Percentiles rank a stretch among this genome's conserved stretches.
Conservation (phyloP, 2,329 filamentous ascomycete genomes). For the Ascochyta koolunga region DNA sequence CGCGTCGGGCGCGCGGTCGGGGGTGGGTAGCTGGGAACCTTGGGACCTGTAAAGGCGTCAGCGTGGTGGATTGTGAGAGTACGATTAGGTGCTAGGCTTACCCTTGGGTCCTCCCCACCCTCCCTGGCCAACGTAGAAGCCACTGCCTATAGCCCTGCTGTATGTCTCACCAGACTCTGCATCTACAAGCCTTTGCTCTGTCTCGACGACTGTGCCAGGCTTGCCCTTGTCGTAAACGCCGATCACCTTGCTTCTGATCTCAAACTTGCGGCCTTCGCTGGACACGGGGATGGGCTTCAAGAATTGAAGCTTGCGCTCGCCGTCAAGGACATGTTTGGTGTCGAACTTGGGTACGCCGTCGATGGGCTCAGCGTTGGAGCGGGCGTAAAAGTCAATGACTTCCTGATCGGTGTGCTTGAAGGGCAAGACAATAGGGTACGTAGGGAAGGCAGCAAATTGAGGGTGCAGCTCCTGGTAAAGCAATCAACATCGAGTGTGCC, state of each 20-base stretch:
- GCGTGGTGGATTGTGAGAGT: neutral
- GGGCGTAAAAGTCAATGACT: conserved; percentile 82
- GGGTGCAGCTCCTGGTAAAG: conserved; percentile 77
- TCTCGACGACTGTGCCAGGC: conserved; percentile 80
- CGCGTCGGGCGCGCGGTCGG: conserved; percentile 73
- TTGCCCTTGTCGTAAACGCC: conserved; percentile 92
- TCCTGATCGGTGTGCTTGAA: conserved; percentile 81
- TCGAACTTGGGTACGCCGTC: conserved; percentile 80
- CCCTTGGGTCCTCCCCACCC: conserved; percentile 90
- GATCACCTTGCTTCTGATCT: conserved; percentile 76
- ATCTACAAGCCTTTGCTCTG: conserved; percentile 78
- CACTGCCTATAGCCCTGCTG: conserved; percentile 69
- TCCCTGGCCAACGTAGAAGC: conserved; percentile 82
- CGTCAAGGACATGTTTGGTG: conserved; percentile 75
- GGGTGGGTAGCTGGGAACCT: conserved; percentile 77
- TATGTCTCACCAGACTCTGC: conserved; percentile 72
- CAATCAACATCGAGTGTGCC: neutral
- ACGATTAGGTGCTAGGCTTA: conserved; percentile 34
- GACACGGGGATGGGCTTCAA: conserved; percentile 75
- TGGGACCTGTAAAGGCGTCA: conserved; percentile 57
- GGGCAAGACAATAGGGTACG: conserved; percentile 81
- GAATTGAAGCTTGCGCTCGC: conserved; percentile 80
- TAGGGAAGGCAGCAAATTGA: conserved; percentile 85
- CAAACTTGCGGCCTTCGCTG: conserved; percentile 74
- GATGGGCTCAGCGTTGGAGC: conserved; percentile 69